Evolutionary conservation across 306 rosid genomes (phyloP), one percentile per base, ranked within the genome.

Genomic region (Acacia crassicarpa): DNA sequence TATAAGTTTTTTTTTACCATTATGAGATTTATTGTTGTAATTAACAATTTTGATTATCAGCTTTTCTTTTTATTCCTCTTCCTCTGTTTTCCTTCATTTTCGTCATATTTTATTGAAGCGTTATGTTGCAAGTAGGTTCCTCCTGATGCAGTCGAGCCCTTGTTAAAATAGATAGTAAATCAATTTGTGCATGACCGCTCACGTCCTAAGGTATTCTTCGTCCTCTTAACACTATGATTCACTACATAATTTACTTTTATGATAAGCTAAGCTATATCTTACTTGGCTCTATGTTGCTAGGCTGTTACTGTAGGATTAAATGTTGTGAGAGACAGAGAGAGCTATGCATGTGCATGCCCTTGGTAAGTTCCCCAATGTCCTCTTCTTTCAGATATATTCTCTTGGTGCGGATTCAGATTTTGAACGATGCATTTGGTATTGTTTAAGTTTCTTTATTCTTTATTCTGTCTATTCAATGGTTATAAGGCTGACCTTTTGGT

Each of bases 251-350:
- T 67, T 20, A 23, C 70, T 81, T 2, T 12, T 27, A 10, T 76
- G 16, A 44, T 13, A 6, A n/a, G 67, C 56, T 12, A 10, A 27
- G 27, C 27, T 27, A 27, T 40, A 30, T 68, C 79, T 46, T 41
- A 43, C 32, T 53, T 61, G 70, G 77, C 23, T 85, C 78, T 14
- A 53, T 84, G 76, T 83, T 58, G 67, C 82, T 89, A 95, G 99
- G 95, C 97, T 81, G 91, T 95, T 67, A 92, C 98, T 62, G 97
- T 95, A 80, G 99, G 99, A 83, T 84, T 95, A 66, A 95, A 95
- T 85, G 86, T 88, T 38, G 85, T 86, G 66, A 88, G 97, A n/a
- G n/a, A n/a, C n/a, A n/a, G n/a, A n/a, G n/a, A 88, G 98, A 93
- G 87, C 81, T 93, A 51, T 95, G 99, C 86, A 78, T 93, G 84